Base-by-base conservation (phyloP, 78 protist genomes). In the Dictyostelium citrinum region DNA sequence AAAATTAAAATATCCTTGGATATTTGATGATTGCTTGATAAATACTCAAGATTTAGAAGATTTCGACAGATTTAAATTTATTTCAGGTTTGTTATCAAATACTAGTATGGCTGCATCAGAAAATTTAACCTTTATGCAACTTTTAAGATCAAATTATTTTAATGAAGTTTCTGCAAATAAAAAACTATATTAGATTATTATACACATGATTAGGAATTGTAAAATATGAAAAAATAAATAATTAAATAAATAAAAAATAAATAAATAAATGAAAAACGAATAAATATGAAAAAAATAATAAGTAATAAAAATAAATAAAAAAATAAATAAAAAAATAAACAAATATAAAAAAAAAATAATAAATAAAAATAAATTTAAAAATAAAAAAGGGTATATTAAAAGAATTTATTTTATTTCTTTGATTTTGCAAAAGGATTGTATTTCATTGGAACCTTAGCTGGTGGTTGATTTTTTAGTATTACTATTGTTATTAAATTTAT, bases 351-450 rank as follows among this genome's bases (percentile, higher is more conserved):
- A 49, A 16, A n/a, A n/a, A n/a, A n/a, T n/a, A n/a, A n/a, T n/a
- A n/a, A 16, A 49, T 49, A 49, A 16, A 49, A 49, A 49, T 16
- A 49, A 49, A n/a, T n/a, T n/a, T n/a, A 45, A 45, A 10, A 45
- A 45, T 12, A 45, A 45, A 45, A 45, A 45, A n/a, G n/a, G 16
- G 51, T 45, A 45, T 12, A 45, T 45, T 12, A 45, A 45, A 39
- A 1, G 43, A 20, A 55, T 55, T 20, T 55, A 20, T 20, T 55
- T 64, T 64, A 64, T 64, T 64, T 64, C 72, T 83, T 83, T 67
- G 55, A 49, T 72, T 83, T 83, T 20, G 90, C 91, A 55, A 84
- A 84, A 7, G 91, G 91, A 24, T 71, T 84, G 24, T 84, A 84
- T 41, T 84, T 84, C 67, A 74, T 75, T 55, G 51, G 79, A 8